Percentiles rank a stretch among this genome's conserved stretches.
phyloP scores from a whole-genome alignment of 1,139 yeast species.

The Yamadazyma triangularis region DNA sequence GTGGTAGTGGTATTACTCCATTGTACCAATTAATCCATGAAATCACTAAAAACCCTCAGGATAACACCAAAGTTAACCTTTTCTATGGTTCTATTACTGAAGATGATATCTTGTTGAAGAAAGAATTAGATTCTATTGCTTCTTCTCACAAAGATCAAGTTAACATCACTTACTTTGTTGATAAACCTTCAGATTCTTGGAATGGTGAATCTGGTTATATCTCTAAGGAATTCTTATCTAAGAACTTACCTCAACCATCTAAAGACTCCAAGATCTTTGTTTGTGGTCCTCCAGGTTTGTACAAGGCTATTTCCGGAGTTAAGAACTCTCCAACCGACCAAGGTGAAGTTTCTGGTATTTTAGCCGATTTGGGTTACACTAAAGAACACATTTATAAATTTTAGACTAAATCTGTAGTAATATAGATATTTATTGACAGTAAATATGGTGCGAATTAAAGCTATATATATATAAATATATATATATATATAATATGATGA shows the following conservation, averaged over 20 bases:
- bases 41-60: slow-evolving; percentile 70
- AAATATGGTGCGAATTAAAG: too few relatives aligned
- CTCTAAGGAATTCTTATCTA: slow-evolving; percentile 68
- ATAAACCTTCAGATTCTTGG: slow-evolving; percentile 70
- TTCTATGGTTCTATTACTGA: slow-evolving; percentile 76
- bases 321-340: slow-evolving; percentile 88
- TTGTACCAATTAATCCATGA: slow-evolving; percentile 86
- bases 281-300: slow-evolving; percentile 82
- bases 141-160: slow-evolving; percentile 60
- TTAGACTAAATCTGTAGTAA: slow-evolving; percentile 24
- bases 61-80: slow-evolving; percentile 66
- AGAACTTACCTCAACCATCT: slow-evolving; percentile 61
- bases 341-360: slow-evolving; percentile 87
- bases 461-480: too few relatives aligned
- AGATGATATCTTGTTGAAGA: slow-evolving; percentile 74
- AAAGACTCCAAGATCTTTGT: slow-evolving; percentile 68
- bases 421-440: too few relatives aligned
- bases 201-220: slow-evolving; percentile 78
- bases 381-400: slow-evolving; percentile 90
- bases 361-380: slow-evolving; percentile 83
- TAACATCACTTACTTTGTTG: slow-evolving; percentile 63
- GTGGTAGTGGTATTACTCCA: slow-evolving; percentile 96
- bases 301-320: slow-evolving; percentile 58
- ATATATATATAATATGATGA: too few relatives aligned
- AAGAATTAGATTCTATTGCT: slow-evolving; percentile 72